phyloP scores from a whole-genome alignment of 1,139 yeast species.

The Candida frijolesensis region DNA sequence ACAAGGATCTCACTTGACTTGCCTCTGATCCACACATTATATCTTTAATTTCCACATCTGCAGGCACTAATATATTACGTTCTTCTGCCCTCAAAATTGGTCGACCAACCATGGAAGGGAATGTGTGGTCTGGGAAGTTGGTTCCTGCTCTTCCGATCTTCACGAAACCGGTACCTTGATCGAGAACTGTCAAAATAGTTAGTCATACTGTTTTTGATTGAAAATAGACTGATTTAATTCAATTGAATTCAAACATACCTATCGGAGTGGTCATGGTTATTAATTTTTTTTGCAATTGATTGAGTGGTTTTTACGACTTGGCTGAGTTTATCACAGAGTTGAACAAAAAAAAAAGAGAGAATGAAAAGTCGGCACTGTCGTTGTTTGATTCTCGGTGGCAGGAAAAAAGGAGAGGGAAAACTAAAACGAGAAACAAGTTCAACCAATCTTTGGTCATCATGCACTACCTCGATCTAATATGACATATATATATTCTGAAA shows the following conservation, averaged over 20 bases:
- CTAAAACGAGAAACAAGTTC: neutral
- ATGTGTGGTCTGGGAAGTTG: constrained; percentile 97
- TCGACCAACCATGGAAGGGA: constrained; percentile 97
- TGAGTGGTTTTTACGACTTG: neutral
- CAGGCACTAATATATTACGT: constrained; percentile 56
- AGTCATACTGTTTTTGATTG: neutral
- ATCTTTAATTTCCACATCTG: constrained; percentile 76
- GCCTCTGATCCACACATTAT: constrained; percentile 99
- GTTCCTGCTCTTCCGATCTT: constrained; percentile 96
- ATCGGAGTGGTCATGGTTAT: constrained; percentile 18
- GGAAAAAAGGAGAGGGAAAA: neutral
- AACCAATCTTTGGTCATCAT: neutral
- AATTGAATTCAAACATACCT: constrained; percentile 43
- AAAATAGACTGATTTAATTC: neutral
- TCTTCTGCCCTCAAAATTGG: constrained; percentile 98
- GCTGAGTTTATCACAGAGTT: neutral
- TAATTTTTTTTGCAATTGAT: neutral
- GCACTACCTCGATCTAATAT: neutral
- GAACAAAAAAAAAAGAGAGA: neutral
- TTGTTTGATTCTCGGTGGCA: constrained; percentile 5
- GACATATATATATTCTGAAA: neutral
- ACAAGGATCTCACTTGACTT: constrained; percentile 81
- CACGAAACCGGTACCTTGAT: constrained; percentile 98
- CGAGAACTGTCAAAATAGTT: constrained; percentile 61
- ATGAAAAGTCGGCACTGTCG: constrained; percentile 3